A percentile compares a stretch with the other conserved stretches of the same genome.
phyloP scores from a whole-genome alignment of 2,329 filamentous ascomycete species.

The Chrysosporium queenslandicum region DNA sequence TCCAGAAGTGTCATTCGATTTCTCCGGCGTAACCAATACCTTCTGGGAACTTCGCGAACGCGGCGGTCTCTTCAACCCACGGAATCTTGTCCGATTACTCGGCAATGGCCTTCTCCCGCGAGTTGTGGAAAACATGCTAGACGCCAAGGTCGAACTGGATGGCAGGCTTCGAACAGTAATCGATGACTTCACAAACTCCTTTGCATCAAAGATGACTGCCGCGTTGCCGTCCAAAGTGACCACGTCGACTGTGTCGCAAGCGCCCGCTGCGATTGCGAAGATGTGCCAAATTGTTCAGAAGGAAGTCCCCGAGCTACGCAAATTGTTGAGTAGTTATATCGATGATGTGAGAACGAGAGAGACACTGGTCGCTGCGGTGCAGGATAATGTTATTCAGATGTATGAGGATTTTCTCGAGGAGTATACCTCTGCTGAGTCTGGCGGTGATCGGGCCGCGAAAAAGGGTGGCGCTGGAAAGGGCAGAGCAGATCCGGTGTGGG shows the following conservation, averaged over 20 bases:
- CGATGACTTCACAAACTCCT: constrained; percentile 54
- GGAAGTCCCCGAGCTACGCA: constrained; percentile 47
- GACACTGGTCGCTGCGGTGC: constrained; percentile 55
- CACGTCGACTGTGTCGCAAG: constrained; percentile 2
- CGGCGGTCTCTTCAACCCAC: constrained; percentile 56
- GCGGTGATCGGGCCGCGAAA: constrained; percentile 22
- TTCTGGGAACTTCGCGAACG: constrained; percentile 58
- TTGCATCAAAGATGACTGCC: constrained; percentile 48
- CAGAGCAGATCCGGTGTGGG: constrained; percentile 55
- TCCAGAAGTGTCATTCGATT: constrained; percentile 56
- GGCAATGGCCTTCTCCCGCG: constrained; percentile 51
- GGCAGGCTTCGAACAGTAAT: constrained; percentile 53
- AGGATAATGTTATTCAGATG: constrained; percentile 51
- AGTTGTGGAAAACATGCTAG: constrained; percentile 61
- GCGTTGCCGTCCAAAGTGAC: constrained; percentile 27
- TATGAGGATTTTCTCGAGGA: constrained; percentile 57
- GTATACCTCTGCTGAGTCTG: constrained; percentile 33
- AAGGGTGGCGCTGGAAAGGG: constrained; percentile 31
- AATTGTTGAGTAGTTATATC: constrained; percentile 53
- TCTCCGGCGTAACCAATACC: constrained; percentile 54
- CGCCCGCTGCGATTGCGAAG: constrained; percentile 34
- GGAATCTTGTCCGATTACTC: constrained; percentile 51
- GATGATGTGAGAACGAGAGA: constrained; percentile 55
- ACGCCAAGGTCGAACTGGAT: constrained; percentile 59
- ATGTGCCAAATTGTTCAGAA: constrained; percentile 48